Conservation (phyloP, 192 early-diverging fungal genomes). For the Mortierella antarctica region DNA sequence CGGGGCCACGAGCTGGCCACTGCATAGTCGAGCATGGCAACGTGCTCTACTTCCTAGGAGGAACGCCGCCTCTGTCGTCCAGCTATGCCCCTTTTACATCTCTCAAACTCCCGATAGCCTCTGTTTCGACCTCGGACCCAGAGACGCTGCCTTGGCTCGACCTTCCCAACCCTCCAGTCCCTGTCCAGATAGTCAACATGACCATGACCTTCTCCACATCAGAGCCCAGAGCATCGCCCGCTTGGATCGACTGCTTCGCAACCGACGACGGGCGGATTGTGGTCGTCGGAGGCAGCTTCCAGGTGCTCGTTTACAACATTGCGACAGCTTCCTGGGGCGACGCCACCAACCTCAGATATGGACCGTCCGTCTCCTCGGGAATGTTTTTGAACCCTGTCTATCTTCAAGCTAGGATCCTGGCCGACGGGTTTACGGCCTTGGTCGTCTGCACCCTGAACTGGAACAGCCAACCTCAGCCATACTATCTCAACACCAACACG, state of each 20-base stretch:
- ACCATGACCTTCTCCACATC: constrained; percentile 30
- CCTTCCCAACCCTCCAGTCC: constrained; percentile 26
- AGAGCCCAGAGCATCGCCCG: constrained; percentile 12
- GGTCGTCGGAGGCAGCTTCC: constrained; percentile 37
- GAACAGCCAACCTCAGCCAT: constrained; percentile 50
- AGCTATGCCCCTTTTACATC: constrained; percentile 37
- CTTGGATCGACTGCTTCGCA: constrained; percentile 49
- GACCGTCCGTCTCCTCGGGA: constrained; percentile 12
- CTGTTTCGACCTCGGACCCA: neutral
- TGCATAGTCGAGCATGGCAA: constrained; percentile 45
- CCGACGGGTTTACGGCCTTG: constrained; percentile 35
- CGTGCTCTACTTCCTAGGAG: constrained; percentile 32
- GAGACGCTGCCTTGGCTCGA: constrained; percentile 35
- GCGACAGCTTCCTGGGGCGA: constrained; percentile 13
- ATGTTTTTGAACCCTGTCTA: constrained; percentile 46
- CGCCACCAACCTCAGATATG: constrained; percentile 14
- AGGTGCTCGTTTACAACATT: constrained; percentile 28
- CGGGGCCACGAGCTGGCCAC: constrained; percentile 37
- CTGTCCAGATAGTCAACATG: constrained; percentile 36
- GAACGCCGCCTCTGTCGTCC: constrained; percentile 32
- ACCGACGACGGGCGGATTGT: constrained; percentile 45
- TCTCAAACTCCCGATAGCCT: constrained; percentile 23
- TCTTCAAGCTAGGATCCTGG: constrained; percentile 38
- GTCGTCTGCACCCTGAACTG: constrained; percentile 48
- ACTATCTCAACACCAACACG: constrained; percentile 37